These are phyloP conservation scores for Cyberlindnera lachancei DNA, from an alignment of 805 yeast species.

Conservation along the genomic window DNA sequence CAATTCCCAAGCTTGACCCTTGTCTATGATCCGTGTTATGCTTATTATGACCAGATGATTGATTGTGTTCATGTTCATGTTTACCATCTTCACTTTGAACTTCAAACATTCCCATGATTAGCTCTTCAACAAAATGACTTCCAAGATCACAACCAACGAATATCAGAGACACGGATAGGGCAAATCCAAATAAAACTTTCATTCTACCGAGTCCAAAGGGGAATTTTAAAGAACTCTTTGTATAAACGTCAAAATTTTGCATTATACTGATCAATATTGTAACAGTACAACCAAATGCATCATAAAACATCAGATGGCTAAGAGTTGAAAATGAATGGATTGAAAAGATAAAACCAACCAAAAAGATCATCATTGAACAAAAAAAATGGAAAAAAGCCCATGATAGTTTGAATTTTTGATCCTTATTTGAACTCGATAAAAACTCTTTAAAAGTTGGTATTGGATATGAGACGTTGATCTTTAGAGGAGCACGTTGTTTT, in stretches of 20 bases:
- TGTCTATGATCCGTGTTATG: constrained; percentile 13
- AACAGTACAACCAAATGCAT: constrained; percentile 67
- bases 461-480: constrained; percentile 59
- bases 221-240: constrained; percentile 65
- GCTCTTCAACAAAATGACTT: constrained; percentile 81
- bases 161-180: constrained; percentile 71
- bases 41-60: constrained; percentile 20
- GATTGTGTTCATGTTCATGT: constrained; percentile 7
- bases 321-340: constrained; percentile 63
- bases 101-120: constrained; percentile 25
- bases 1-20: constrained; percentile 19
- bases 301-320: constrained; percentile 84
- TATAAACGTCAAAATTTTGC: constrained; percentile 93
- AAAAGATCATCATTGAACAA: constrained; percentile 48
- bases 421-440: constrained; percentile 44
- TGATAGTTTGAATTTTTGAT: constrained; percentile 49
- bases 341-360: constrained; percentile 49
- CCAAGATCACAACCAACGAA: constrained; percentile 88
- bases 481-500: constrained; percentile 62
- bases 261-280: constrained; percentile 68
- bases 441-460: constrained; percentile 50
- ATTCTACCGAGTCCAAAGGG: constrained; percentile 94
- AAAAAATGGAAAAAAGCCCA: constrained; percentile 56
- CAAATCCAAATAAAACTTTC: constrained; percentile 84
- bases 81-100: constrained; percentile 16